A percentile compares a stretch with the other conserved stretches of the same genome.
phyloP scores from a whole-genome alignment of 257 asterid species.

The Ajuga chamaepitys region DNA sequence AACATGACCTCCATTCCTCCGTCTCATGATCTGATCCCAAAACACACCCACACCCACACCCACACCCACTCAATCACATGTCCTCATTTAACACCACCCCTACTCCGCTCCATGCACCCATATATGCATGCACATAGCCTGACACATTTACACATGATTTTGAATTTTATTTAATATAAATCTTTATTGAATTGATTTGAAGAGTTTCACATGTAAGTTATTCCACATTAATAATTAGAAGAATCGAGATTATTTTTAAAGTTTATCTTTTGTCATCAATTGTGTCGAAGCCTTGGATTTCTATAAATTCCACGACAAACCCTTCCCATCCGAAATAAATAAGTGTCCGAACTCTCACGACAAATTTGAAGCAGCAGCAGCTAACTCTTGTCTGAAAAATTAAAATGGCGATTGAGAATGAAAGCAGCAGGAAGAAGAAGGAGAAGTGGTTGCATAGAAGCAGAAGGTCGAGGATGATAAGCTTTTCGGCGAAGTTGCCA shows the following conservation, averaged over 20 bases:
- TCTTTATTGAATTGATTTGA: no score
- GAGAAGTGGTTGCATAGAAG: slow-evolving; percentile 8
- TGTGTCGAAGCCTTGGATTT: no score
- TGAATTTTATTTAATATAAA: no score
- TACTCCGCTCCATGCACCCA: slow-evolving; percentile 13
- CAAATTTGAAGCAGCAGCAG: neutral
- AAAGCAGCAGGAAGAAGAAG: slow-evolving; percentile 11
- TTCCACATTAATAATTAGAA: no score
- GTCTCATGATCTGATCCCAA: slow-evolving; percentile 14
- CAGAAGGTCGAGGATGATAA: slow-evolving; percentile 28
- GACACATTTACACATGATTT: neutral
- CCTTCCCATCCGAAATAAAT: neutral
- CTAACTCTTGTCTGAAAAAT: neutral
- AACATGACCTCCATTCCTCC: slow-evolving; percentile 22
- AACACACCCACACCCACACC: neutral
- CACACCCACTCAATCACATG: neutral
- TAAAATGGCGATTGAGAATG: slow-evolving; percentile 17
- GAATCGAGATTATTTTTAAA: no score
- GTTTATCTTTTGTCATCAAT: no score
- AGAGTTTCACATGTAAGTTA: no score
- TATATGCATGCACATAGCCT: slow-evolving; percentile 15
- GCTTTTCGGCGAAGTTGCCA: slow-evolving; percentile 61
- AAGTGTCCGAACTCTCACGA: neutral
- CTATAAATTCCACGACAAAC: no score
- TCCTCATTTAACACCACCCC: slow-evolving; percentile 12